These are phyloP conservation scores for Ogataea methanolica DNA, from an alignment of 805 yeast genomes.

Conservation along the genomic window DNA sequence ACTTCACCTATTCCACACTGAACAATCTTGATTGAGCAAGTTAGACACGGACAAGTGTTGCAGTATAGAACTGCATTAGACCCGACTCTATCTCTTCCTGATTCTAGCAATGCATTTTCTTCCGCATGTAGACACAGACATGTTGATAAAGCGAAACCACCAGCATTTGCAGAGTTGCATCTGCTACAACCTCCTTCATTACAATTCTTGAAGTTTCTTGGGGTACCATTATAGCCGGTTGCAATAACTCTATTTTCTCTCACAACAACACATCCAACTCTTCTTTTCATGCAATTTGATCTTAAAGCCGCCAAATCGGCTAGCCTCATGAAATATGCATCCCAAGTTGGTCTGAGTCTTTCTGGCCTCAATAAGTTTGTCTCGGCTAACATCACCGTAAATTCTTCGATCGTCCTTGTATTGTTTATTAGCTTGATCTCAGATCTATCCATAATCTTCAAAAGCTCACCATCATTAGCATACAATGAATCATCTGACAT, in stretches of 20 bases:
- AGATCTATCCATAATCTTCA: slow-evolving; percentile 44
- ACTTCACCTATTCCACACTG: slow-evolving; percentile 91
- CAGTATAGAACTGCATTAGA: slow-evolving; percentile 69
- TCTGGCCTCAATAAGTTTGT: slow-evolving; percentile 45
- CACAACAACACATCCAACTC: slow-evolving; percentile 95
- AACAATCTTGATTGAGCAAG: slow-evolving; percentile 92
- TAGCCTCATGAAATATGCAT: slow-evolving; percentile 87
- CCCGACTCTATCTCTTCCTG: slow-evolving; percentile 85
- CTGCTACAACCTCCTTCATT: slow-evolving; percentile 94
- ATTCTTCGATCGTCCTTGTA: slow-evolving; percentile 30
- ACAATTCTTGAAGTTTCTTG: slow-evolving; percentile 81
- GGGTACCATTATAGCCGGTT: slow-evolving; percentile 98
- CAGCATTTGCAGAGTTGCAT: slow-evolving; percentile 67
- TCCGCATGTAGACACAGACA: slow-evolving; percentile 96
- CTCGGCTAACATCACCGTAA: slow-evolving; percentile 35
- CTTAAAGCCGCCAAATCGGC: slow-evolving; percentile 92
- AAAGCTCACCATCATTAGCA: slow-evolving; percentile 21
- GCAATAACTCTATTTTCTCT: slow-evolving; percentile 83
- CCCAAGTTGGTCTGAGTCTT: slow-evolving; percentile 91
- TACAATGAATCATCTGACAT: slow-evolving; percentile 9
- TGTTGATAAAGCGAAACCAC: slow-evolving; percentile 67
- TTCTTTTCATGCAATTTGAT: slow-evolving; percentile 93
- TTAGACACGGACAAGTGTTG: slow-evolving; percentile 95
- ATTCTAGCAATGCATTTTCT: slow-evolving; percentile 90
- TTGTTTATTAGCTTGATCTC: slow-evolving; percentile 56